Conservation (phyloP, 805 yeast genomes). For the Pichia ethanolica region DNA sequence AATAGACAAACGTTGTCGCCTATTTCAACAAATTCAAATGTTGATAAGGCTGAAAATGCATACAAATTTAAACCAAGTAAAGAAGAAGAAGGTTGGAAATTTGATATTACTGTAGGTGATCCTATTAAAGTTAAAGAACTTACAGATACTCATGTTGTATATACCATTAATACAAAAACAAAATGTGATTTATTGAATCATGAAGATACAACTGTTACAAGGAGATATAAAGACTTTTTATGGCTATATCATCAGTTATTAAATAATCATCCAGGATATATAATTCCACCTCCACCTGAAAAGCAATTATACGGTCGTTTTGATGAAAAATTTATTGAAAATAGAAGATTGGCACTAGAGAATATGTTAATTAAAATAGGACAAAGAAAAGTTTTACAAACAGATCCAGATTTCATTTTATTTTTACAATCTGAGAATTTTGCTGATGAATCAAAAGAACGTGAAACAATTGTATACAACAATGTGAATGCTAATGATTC, state of each 20-base stretch:
- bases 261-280: constrained; percentile 79
- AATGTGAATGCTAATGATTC: constrained; percentile 11
- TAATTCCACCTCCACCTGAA: constrained; percentile 94
- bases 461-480: constrained; percentile 41
- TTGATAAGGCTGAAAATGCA: not conserved
- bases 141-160: constrained; percentile 82
- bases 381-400: constrained; percentile 44
- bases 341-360: constrained; percentile 76
- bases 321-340: constrained; percentile 83
- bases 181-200: constrained; percentile 31
- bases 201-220: constrained; percentile 51
- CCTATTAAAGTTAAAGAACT: constrained; percentile 90
- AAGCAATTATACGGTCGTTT: constrained; percentile 91
- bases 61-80: not conserved
- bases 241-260: constrained; percentile 90
- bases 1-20: not conserved
- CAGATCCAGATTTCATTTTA: constrained; percentile 69
- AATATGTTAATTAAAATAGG: constrained; percentile 76
- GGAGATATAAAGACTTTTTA: constrained; percentile 87
- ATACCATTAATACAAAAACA: constrained; percentile 62
- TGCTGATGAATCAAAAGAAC: constrained; percentile 55
- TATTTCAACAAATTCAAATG: not conserved
- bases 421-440: constrained; percentile 75
- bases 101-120: constrained; percentile 75
- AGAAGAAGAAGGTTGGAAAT: constrained; percentile 24